Percentiles rank a stretch among this genome's conserved stretches.
Evolutionary conservation across 192 early-diverging fungal species (phyloP).

Genomic region (Gryganskiella cystojenkinii): DNA sequence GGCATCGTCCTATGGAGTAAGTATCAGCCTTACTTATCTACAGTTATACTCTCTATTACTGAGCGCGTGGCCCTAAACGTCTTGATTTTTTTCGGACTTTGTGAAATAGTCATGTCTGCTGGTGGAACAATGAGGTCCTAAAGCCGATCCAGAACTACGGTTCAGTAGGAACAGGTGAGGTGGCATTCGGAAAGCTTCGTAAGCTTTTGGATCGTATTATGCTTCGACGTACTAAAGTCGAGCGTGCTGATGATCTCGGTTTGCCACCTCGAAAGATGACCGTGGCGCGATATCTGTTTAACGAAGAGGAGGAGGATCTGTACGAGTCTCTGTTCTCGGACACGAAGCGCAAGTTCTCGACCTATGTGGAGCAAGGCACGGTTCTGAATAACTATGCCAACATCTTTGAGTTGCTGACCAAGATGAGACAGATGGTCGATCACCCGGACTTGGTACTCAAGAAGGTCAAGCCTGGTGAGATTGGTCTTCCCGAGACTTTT

Average conservation of each 20-base stretch:
- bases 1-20: slow-evolving; percentile 69
- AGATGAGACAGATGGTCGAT: slow-evolving; percentile 92
- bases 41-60: too few relatives aligned
- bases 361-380: slow-evolving; percentile 82
- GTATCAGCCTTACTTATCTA: neutral
- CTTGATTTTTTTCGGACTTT: neutral
- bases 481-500: slow-evolving; percentile 67
- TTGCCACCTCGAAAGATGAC: slow-evolving; percentile 87
- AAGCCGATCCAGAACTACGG: slow-evolving; percentile 91
- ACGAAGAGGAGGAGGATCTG: slow-evolving; percentile 90
- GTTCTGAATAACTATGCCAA: slow-evolving; percentile 94
- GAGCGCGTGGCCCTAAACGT: too few relatives aligned
- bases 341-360: slow-evolving; percentile 78
- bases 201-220: slow-evolving; percentile 86
- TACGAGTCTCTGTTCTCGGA: slow-evolving; percentile 86
- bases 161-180: slow-evolving; percentile 63
- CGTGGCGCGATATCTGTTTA: slow-evolving; percentile 86
- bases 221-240: slow-evolving; percentile 90
- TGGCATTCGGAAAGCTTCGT: slow-evolving; percentile 79
- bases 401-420: slow-evolving; percentile 90
- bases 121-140: slow-evolving; percentile 93
- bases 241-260: slow-evolving; percentile 88
- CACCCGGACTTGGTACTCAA: slow-evolving; percentile 87
- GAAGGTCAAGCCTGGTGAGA: slow-evolving; percentile 57
- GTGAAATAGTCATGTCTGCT: slow-evolving; percentile 67